Evolutionary conservation across 371 early-diverging fungal genomes (phyloP), one percentile per base, ranked within the genome.

Genomic region (Apophysomyces ossiformis): DNA sequence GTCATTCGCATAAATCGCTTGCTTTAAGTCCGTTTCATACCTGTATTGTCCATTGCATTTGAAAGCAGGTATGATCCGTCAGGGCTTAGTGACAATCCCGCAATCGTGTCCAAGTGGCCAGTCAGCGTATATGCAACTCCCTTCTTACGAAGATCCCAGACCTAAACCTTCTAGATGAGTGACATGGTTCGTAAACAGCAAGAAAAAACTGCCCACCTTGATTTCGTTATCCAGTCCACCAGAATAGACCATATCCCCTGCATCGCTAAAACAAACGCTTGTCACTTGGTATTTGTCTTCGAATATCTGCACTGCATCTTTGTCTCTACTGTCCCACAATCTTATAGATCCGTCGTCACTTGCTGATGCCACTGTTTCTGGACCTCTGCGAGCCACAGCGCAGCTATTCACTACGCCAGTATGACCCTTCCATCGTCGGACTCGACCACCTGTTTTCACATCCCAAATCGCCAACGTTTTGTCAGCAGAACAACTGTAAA

Each of bases 201-300:
- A 26, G 32, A 26, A 26, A 26, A 18, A 37, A 12, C 5, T 32
- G 32, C 43, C 62, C 68, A 86, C 92, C 50, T 86, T 90, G 67
- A 98, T 93, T 37, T 84, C 85, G 74, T 95, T 94, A 73, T 97
- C 97, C n/a, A 97, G 76, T 11, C 94, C 92, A 21, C 93, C 97
- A n/a, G 92, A 76, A 73, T 90, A 97, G 0, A 96, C 83, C 58
- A 85, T 79, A 68, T 92, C 90, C 4, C 94, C 96, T n/a, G 93
- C 91, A 57, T 85, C 86, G 37, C 87, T 86, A 57, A 92, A 95
- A 9, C 83, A 86, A 5, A 90, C 86, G 1, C 95, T 86, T 6
- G 96, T 96, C 15, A 96, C 81, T 69, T 94, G 95, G 60, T 84
- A 91, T 54, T 86, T 84, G 45, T 90, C 85, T 12, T 85, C 84